Conservation (phyloP, 78 protist genomes). For the Andalucia godoyi region DNA sequence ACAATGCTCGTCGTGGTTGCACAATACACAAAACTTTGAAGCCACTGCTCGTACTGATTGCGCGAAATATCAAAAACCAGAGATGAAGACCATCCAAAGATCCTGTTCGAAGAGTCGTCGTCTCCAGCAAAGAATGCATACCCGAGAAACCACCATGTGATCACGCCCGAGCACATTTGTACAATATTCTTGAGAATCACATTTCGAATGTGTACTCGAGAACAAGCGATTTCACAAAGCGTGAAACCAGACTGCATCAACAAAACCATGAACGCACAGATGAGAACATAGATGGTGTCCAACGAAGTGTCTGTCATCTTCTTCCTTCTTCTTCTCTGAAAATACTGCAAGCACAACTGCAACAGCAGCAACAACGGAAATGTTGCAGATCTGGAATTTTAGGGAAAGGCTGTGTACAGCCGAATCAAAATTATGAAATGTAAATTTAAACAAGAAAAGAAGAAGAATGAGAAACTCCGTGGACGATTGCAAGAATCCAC, state of each 20-base stretch:
- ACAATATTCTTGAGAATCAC: neutral
- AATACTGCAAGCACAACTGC: too few relatives aligned
- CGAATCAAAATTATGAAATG: too few relatives aligned
- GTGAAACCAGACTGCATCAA: slow-evolving; percentile 15
- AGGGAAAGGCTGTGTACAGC: too few relatives aligned
- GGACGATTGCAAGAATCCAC: too few relatives aligned
- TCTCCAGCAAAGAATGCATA: neutral
- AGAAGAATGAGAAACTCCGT: too few relatives aligned
- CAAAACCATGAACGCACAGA: neutral
- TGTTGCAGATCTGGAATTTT: too few relatives aligned
- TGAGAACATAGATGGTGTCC: too few relatives aligned
- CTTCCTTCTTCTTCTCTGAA: too few relatives aligned
- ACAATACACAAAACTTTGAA: slow-evolving; percentile 43
- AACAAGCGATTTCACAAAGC: neutral
- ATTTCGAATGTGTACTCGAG: neutral
- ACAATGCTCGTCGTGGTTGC: slow-evolving; percentile 60
- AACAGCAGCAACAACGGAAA: too few relatives aligned
- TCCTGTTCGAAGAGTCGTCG: neutral
- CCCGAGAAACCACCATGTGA: neutral
- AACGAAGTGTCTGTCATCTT: too few relatives aligned
- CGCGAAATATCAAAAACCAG: neutral
- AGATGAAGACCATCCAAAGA: neutral
- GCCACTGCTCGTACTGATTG: neutral
- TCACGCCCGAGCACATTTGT: neutral
- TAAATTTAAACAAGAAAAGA: too few relatives aligned